Base-by-base conservation (phyloP, 2,329 filamentous ascomycete genomes). In the Calonectria pseudoturangicola region DNA sequence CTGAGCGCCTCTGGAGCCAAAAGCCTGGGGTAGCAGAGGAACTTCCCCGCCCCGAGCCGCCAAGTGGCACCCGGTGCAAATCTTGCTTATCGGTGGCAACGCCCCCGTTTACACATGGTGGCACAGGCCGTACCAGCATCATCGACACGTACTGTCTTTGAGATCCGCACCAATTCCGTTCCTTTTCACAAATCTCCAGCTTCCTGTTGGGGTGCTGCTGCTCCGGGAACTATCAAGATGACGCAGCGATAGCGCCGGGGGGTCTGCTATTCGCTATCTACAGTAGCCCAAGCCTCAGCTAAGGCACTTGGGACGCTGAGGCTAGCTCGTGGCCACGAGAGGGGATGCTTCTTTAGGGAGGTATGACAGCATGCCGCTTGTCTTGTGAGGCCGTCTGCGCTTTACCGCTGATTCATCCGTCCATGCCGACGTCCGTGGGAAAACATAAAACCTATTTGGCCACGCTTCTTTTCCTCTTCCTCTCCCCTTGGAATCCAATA, bases 1-100 rank as follows among this genome's bases (percentile, higher is more conserved):
- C 30, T 70, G 33, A 68, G 70, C 73, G 74, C 69, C 50, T n/a
- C 71, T 9, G 18, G n/a, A 73, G 72, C 72, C 75, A 75, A 77
- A 16, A 74, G 72, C 73, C 75, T 77, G 77, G 77, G 77, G 77
- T 74, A 78, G 63, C 70, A 33, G 66, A 48, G 45, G 13, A 25
- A 41, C 67, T 75, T 68, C 68, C 73, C 70, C 74, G 79, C 78
- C 78, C 67, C 68, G 67, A 71, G 68, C 71, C 70, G 68, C 68
- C 51, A 43, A 64, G 71, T 63, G 56, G 28, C 41, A 69, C 36
- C 27, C 27, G 69, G 78, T 79, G 76, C 64, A 62, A 80, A 80
- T 75, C 71, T 75, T 18, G 36, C 75, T 80, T 80, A 80, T 80
- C 78, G 76, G 78, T 78, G 77, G 76, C 74, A 60, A 77, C 56